Base-by-base conservation (phyloP, 805 yeast species). In the Priceomyces medius region DNA sequence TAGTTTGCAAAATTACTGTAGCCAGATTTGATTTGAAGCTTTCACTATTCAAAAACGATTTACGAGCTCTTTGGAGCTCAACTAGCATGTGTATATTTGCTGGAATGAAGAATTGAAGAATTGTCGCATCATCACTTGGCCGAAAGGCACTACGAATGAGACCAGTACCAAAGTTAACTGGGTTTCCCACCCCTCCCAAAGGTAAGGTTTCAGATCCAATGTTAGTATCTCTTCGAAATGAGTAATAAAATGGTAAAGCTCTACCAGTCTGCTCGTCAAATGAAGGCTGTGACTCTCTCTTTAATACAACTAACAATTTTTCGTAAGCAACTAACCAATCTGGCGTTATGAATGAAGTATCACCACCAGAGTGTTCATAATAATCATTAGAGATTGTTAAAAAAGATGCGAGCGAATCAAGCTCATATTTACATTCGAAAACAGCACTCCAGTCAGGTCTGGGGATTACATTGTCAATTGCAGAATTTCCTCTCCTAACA, bases 391-490 rank as follows among this genome's bases (percentile, higher is more conserved):
- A 71, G 43, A 88, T 63, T 0, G 89, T 83, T 42, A 88, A 65
- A 52, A 88, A 88, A 4, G 93, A 82, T 0, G 95, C 95, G 38
- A 88, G 64, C 2, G 93, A 84, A 61, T 88, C 97, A 42, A 88
- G 68, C 57, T 88, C 97, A 71, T 85, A 88, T 58, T 88, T 88
- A 63, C 97, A 88, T 57, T 88, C 97, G 61, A 87, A 88, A 0
- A 86, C 95, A 19, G 69, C 68, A 13, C 59, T 58, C 81, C 89
- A 85, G 44, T 85, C 79, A 2, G 89, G 90, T 4, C 53, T 51
- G 0, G 97, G 97, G 26, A 52, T 58, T 4, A 88, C 96, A 3
- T 61, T 55, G 56, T 89, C 96, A 38, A 69, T 59, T 1, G 81
- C 74, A 5, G 85, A 67, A 2, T 73, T 62, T 21, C 77, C 80